phyloP scores from a whole-genome alignment of 2,329 filamentous ascomycete genomes.

The Trichophyton schoenleinii region DNA sequence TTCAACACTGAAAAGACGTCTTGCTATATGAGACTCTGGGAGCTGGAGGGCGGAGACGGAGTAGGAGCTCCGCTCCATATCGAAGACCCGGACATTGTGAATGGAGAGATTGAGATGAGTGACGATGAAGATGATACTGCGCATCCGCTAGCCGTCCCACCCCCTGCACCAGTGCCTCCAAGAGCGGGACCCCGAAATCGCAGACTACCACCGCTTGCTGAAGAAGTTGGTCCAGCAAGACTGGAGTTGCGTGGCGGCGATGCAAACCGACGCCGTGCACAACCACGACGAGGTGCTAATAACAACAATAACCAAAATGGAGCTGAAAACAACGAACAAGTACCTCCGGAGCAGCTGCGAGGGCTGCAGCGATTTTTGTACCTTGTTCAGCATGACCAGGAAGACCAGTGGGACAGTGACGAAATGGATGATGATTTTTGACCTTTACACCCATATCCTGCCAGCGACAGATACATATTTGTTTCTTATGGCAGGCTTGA shows the following conservation, averaged over 20 bases:
- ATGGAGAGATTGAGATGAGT: constrained; percentile 19
- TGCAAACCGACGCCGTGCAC: background rate
- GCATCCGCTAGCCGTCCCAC: constrained; percentile 30
- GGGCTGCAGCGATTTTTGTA: constrained; percentile 42
- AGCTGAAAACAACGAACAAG: background rate
- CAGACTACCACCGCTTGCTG: constrained; percentile 10
- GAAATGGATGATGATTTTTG: constrained; percentile 36
- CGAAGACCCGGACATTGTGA: constrained; percentile 20
- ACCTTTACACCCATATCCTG: background rate
- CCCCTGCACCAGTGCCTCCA: constrained; percentile 22
- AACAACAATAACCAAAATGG: constrained; percentile 11
- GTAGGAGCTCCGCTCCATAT: constrained; percentile 7
- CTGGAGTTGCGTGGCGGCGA: constrained; percentile 7
- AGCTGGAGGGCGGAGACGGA: constrained; percentile 67
- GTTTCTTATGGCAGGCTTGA: background rate
- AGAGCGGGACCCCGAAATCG: constrained; percentile 8
- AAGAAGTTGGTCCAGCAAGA: constrained; percentile 7
- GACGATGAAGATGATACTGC: constrained; percentile 21
- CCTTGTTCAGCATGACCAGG: constrained; percentile 40
- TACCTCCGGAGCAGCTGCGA: background rate
- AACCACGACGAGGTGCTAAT: background rate
- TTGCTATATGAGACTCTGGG: constrained; percentile 84
- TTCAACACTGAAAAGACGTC: constrained; percentile 60
- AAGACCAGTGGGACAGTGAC: constrained; percentile 49
- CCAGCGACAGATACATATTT: background rate